Evolutionary conservation across 257 asterid species (phyloP), one percentile per base, ranked within the genome.

Genomic region (Ehretia macrophylla): DNA sequence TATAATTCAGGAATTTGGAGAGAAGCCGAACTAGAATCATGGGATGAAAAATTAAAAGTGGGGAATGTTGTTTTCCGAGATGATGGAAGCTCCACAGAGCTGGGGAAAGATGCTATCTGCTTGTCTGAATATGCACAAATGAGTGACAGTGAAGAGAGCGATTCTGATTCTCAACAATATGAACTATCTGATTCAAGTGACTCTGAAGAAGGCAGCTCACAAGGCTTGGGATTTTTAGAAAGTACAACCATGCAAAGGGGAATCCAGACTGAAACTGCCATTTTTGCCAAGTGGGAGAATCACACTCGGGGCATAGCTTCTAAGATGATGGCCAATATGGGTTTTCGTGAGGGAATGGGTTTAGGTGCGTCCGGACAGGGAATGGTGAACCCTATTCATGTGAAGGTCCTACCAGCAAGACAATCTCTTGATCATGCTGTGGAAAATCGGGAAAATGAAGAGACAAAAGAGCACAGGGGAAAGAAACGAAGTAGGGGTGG

Each of bases 301-400:
- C 97, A 92, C 64, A 92, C 99, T 8, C 86, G 99, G 11, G 99
- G 99, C 20, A 70, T 92, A 51, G 99, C 99, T 53, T 92, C 99
- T 14, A 92, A 81, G 75, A 84, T 92, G 99, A 92, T 92, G 99
- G 99, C 97, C 21, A 88, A 73, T 71, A 92, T 88, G 99, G 99
- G 99, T 17, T 92, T 82, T 68, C 88, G 87, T 4, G 99, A 88
- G 69, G 99, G 99, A 57, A 92, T 92, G 99, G 97, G 99, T n/a
- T 74, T 92, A 68, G 99, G 99, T 39, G 83, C 77, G 17, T 81
- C 94, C 8, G 97, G 99, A 23, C 97, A 92, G 70, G 99, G 99
- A 55, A 92, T 76, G 67, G 72, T 92, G 38, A 72, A 83, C 62
- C 95, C 99, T 39, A 81, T 92, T 51, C 59, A 83, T 11, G 96